phyloP scores from a whole-genome alignment of 306 rosid species.

The Canavalia ensiformis region DNA sequence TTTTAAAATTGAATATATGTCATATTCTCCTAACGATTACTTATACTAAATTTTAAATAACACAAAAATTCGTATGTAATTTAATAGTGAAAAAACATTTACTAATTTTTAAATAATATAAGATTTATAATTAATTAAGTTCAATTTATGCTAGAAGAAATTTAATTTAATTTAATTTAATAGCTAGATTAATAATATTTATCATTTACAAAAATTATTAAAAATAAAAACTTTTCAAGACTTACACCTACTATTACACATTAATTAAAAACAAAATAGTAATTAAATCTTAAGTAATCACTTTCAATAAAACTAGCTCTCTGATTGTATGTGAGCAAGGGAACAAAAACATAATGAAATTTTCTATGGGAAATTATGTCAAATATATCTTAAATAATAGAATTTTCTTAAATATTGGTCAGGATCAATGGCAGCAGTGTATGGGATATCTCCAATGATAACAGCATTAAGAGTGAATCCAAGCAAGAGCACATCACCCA shows the following conservation, averaged over 20 bases:
- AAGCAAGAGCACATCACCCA: constrained; percentile 71
- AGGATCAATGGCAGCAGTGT: constrained; percentile 90
- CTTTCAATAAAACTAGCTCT: constrained; percentile 21
- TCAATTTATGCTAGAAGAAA: background rate
- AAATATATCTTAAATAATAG: background rate
- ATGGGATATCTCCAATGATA: constrained; percentile 88
- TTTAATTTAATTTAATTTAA: background rate
- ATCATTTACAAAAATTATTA: background rate
- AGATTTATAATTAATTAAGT: too few relatives aligned
- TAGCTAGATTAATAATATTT: background rate
- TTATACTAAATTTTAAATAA: background rate
- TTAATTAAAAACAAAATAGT: background rate
- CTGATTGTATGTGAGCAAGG: background rate
- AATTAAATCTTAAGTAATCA: background rate
- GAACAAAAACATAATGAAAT: background rate
- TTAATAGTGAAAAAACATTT: background rate
- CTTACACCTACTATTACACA: background rate
- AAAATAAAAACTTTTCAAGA: background rate
- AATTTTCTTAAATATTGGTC: constrained; percentile 12
- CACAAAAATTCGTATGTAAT: background rate
- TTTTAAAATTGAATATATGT: background rate
- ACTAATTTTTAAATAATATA: background rate
- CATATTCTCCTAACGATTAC: background rate
- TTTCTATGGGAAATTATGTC: background rate
- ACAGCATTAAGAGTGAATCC: constrained; percentile 83